Conservation (phyloP, 2,329 filamentous ascomycete species). For the Fusarium falciforme region DNA sequence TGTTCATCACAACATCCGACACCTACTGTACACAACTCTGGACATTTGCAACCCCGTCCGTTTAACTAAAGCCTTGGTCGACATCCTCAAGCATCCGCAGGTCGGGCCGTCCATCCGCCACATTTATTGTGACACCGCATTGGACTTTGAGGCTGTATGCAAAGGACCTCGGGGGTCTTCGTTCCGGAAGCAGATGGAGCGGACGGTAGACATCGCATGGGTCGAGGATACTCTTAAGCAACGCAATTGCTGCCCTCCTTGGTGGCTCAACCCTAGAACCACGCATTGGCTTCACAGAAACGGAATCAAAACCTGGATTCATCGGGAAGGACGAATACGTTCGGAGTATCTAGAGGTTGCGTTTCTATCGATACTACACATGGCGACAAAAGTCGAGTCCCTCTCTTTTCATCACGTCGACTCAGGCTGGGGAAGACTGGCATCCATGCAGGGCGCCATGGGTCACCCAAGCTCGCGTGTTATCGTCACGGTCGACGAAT, state of each 20-base stretch:
- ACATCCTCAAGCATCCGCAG: slow-evolving; percentile 7
- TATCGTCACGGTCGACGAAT: not conserved
- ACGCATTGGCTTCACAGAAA: not conserved
- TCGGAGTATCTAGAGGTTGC: slow-evolving; percentile 5
- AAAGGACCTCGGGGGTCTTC: not conserved
- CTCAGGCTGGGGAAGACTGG: not conserved
- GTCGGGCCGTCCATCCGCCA: slow-evolving; percentile 22
- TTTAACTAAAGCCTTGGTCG: not conserved
- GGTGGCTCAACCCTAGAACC: not conserved
- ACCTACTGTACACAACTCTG: slow-evolving; percentile 9
- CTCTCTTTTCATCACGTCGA: slow-evolving; percentile 1
- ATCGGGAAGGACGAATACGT: not conserved
- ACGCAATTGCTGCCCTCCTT: not conserved
- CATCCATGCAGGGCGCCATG: not conserved
- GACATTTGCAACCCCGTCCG: not conserved
- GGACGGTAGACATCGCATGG: not conserved
- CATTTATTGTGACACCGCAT: slow-evolving; percentile 1
- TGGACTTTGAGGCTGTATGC: not conserved
- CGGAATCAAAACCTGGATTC: not conserved
- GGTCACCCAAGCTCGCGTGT: not conserved
- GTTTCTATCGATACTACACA: not conserved
- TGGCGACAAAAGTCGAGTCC: slow-evolving; percentile 9
- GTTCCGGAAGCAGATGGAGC: not conserved
- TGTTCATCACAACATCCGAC: not conserved
- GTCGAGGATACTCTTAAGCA: not conserved